Base-by-base conservation (phyloP, 192 early-diverging fungal genomes). In the Linnemannia hyalina region DNA sequence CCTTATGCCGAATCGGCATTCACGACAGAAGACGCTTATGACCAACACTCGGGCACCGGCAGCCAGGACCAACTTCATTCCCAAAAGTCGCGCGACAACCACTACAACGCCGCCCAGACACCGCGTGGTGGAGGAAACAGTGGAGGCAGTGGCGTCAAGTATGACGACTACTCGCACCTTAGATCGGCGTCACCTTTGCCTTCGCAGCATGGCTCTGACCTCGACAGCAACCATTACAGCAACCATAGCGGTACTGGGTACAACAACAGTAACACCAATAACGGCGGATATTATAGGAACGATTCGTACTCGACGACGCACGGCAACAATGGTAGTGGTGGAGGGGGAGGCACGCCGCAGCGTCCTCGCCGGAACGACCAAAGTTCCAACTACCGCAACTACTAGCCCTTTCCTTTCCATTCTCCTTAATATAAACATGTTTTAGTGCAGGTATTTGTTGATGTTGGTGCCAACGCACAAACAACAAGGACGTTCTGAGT, bases 1-100 rank as follows among this genome's bases (percentile, higher is more conserved):
- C 82, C 82, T 0, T 83, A 83, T 75, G 82, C 82, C 22, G 76
- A 77, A 29, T 83, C 82, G 2, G 82, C 82, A 1, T 83, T 83
- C 41, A 78, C 76, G 26, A 60, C 72, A 9, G 82, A 74, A 1
- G 82, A 78, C 4, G n/a, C 60, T 41, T 78, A 83, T 52, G 77
- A 83, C 38, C 29, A 73, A 0, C 78, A 83, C 73, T 32, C 20
- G 35, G 23, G 40, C 7, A 78, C 20, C 13, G 23, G 40, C 7
- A 78, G 68, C 32, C 76, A 78, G 54, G 72, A 78, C n/a, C 72
- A 83, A 7, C 82, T 69, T 10, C 71, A 78, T 26, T 72, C 78
- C 1, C 82, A 83, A 68, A 68, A 52, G 46, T 32, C 26, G 26
- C 60, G 60, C 60, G 15, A 65, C 60, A 32, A 65, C 29, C 32